Evolutionary conservation across 2,329 filamentous ascomycete genomes (phyloP), one percentile per base, ranked within the genome.

Genomic region (Cercospora janseana): DNA sequence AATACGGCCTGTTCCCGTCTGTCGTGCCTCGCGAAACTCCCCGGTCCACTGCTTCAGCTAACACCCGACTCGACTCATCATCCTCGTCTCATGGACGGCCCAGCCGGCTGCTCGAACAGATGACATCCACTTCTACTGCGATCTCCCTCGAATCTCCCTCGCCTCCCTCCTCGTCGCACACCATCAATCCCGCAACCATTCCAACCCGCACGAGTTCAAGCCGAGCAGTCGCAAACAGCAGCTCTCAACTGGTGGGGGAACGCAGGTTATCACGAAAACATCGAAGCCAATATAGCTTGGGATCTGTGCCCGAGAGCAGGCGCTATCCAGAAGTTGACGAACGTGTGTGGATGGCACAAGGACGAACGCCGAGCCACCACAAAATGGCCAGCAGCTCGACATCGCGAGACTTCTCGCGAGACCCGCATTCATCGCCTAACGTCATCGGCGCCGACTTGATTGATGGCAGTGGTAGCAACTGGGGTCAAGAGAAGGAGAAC

Each of bases 401-500:
- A 18, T 41, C 57, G 12, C 40, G 40, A 20, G 54, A 44, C 50
- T 49, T 44, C 40, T 51, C 58, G 9, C 51, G 49, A 29, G 47
- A 58, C 29, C 42, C 47, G 15, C 40, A 52, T 35, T 53, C 53
- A 21, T 48, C 59, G 38, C 52, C 57, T 4, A 49, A 49, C 27
- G 50, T 47, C 41, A 54, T 64, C 40, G 60, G 56, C 24, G 52
- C 60, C 29, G 64, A 65, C 38, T 61, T 74, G 51, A 73, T 75
- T 51, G 67, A 71, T 52, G 67, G 67, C n/a, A 66, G 69, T 42
- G 60, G 63, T 27, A 60, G 59, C 51, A 75, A 77, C 13, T 93
- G 88, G 88, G 82, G 80, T 5, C 69, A 75, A 2, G 80, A 86
- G 62, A 92, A 93, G 73, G 87, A 93, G 68, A 81, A 81, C 67